Evolutionary conservation across 2,329 filamentous ascomycete species (phyloP).

Genomic region (Cadophora luteo-olivacea): DNA sequence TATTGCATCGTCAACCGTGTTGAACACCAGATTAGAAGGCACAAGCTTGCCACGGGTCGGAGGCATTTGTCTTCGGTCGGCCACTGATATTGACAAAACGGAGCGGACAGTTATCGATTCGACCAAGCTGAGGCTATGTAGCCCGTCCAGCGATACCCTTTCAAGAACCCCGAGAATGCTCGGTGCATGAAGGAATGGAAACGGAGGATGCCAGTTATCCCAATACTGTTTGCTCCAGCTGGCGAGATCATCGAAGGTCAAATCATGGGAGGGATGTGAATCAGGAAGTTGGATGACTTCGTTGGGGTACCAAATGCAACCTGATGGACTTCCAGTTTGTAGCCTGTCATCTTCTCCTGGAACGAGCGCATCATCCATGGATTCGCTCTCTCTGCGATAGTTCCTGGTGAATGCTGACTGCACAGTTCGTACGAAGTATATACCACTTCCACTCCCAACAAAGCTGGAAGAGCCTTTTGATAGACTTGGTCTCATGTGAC

Average conservation of each 20-base stretch:
- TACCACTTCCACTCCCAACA: constrained; percentile 63
- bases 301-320: constrained; percentile 46
- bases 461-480: constrained; percentile 55
- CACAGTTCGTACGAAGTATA: constrained; percentile 64
- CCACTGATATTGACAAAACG: constrained; percentile 59
- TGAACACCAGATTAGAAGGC: constrained; percentile 54
- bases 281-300: constrained; percentile 42
- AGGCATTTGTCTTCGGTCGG: constrained; percentile 55
- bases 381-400: constrained; percentile 37
- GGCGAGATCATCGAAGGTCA: constrained; percentile 56
- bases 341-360: constrained; percentile 64
- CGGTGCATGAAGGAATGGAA: constrained; percentile 62
- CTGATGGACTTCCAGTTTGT: constrained; percentile 37
- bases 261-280: constrained; percentile 19
- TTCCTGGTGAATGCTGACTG: constrained; percentile 53
- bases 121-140: constrained; percentile 43
- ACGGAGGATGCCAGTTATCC: constrained; percentile 62
- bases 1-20: constrained; percentile 56
- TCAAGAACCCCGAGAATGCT: constrained; percentile 56
- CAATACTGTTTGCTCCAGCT: constrained; percentile 61
- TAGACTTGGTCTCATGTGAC: constrained; percentile 25
- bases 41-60: constrained; percentile 40
- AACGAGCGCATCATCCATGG: constrained; percentile 52
- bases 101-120: constrained; percentile 54
- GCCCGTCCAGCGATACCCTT: constrained; percentile 46